Base-by-base conservation (phyloP, 2,329 filamentous ascomycete genomes). In the Alternaria triticina region DNA sequence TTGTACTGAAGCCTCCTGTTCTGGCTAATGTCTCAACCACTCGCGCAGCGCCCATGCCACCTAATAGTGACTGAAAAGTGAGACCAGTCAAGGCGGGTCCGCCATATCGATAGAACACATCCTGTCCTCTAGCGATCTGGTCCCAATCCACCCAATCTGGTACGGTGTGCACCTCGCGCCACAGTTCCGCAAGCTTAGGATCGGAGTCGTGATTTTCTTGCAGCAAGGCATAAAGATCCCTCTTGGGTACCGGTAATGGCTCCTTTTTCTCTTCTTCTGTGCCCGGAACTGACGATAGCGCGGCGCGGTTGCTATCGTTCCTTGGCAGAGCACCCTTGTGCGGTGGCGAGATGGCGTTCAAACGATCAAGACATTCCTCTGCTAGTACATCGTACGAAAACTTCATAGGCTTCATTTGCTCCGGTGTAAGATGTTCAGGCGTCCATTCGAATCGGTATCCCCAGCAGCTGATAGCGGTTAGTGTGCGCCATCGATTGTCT, bases 121-220 rank as follows among this genome's bases (percentile, higher is more conserved):
- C 87, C 75, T 95, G 91, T 0, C 91, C 92, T 71, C 91, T 84
- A 62, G 85, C 83, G 59, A 95, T 90, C 74, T 93, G 90, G 2
- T 86, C 86, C 91, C 91, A 94, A 74, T 94, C 88, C 3, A 94
- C 91, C 91, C 91, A 94, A 1, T 86, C 83, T 0, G 91, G 92
- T 5, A 93, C 79, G 0, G 85, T 88, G 61, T 88, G 90, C 59
- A 91, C 83, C 72, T 93, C 84, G 0, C 79, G 76, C 91, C 91
- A 94, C 9, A 95, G 80, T 57, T 85, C 70, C 8, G 77, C 71
- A 22, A 89, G 80, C 43, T 86, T 85, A 23, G 85, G 81, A 69
- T 94, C 86, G 6, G 83, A 81, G 3, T 80, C 75, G 10, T 84
- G 82, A 75, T 93, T 83, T 6, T 90, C 83, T 70, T 83, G 80